Base-by-base conservation (phyloP, 192 early-diverging fungal species). In the Backusella australiensis region DNA sequence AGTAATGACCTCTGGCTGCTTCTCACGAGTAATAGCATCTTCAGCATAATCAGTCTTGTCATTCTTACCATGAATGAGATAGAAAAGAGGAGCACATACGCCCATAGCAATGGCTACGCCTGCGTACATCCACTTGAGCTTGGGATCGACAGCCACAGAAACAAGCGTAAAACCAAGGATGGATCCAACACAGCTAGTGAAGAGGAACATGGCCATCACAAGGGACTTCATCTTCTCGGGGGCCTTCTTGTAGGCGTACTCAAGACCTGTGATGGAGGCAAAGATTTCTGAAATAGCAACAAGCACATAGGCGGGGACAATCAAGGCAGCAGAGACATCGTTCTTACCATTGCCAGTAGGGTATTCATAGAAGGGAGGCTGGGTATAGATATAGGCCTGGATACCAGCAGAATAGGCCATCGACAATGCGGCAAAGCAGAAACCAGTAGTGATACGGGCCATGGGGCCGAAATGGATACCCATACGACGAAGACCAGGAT, bases 251-350 rank as follows among this genome's bases (percentile, higher is more conserved):
- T 83, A 92, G 11, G 86, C 91, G 75, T 86, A 91, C 82, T 90
- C 90, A 49, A 91, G 82, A 66, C 89, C 89, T 6, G 90, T 90
- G 72, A 89, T 85, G 5, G 89, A 91, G 11, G 90, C 88, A 80
- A 91, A 91, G 12, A 88, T 87, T 80, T 92, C 90, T 3, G 90
- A 88, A 42, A 87, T 83, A n/a, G 85, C 91, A 67, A 91, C 86
- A 17, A 92, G 81, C 26, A 88, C 67, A 78, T 90, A 91, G 0
- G 86, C 77, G 0, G 85, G 88, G 49, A 89, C 63, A 75, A 90
- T 88, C 71, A 80, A 77, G 2, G 74, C 84, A 36, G 88, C 86
- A 23, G 83, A 85, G 36, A 92, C 81, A 66, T 88, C 65, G 80
- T 90, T 91, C 38, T 78, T 78, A 17, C 69, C 69, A 4, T 73